Conservation (phyloP, 805 yeast species). For the Teunomyces stri region DNA sequence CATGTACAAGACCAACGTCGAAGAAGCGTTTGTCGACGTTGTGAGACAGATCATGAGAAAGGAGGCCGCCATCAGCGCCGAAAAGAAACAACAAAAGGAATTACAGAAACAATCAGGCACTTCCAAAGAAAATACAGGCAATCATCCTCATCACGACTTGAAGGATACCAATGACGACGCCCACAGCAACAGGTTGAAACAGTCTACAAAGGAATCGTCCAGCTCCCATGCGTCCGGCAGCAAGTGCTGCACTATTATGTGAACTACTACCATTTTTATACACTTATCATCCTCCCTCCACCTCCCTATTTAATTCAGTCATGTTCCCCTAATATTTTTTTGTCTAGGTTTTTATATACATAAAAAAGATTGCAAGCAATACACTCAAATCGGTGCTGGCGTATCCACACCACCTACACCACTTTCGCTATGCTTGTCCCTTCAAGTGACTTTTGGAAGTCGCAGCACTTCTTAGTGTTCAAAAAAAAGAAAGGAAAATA, state of each 20-base stretch:
- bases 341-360: not conserved
- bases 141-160: not conserved
- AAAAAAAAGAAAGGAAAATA: conserved; percentile 15
- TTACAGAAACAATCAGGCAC: conserved; percentile 29
- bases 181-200: conserved; percentile 18
- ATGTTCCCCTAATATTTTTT: not conserved
- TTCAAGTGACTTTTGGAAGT: not conserved
- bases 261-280: not conserved
- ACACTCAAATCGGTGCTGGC: not conserved
- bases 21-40: conserved; percentile 84
- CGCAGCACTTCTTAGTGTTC: not conserved
- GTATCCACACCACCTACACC: not conserved
- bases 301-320: not conserved
- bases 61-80: conserved; percentile 50
- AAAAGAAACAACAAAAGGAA: conserved; percentile 44
- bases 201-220: conserved; percentile 14
- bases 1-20: conserved; percentile 83
- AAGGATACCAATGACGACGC: conserved; percentile 7
- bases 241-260: conserved; percentile 34
- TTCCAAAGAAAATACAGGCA: not conserved
- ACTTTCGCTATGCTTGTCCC: not conserved
- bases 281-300: not conserved
- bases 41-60: conserved; percentile 86
- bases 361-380: not conserved
- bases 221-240: conserved; percentile 11